These are phyloP conservation scores for Chaetothyriales sp. DNA, from an alignment of 2,329 filamentous ascomycete genomes.

Conservation along the genomic window DNA sequence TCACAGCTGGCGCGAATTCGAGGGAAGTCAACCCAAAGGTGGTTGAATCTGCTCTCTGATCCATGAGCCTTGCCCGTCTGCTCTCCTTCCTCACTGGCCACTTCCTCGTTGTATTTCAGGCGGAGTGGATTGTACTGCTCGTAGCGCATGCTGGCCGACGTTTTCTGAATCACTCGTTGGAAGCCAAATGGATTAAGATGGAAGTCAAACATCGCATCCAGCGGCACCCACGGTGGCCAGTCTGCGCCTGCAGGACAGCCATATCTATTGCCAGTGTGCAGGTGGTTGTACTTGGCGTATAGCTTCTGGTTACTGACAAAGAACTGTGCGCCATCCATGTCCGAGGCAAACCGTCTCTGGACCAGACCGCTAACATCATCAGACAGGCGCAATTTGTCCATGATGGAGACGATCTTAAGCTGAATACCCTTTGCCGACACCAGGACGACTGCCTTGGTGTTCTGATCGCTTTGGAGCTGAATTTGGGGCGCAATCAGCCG, in stretches of 20 bases:
- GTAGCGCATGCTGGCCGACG: conserved; percentile 82
- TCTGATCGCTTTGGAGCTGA: conserved; percentile 95
- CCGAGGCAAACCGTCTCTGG: conserved; percentile 80
- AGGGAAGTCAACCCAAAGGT: conserved; percentile 92
- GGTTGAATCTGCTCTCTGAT: conserved; percentile 72
- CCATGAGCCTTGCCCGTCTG: conserved; percentile 32
- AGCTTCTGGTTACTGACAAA: conserved; percentile 92
- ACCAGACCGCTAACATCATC: conserved; percentile 92
- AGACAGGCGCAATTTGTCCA: conserved; percentile 85
- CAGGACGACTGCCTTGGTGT: conserved; percentile 90
- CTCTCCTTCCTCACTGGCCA: conserved; percentile 37
- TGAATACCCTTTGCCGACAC: conserved; percentile 96
- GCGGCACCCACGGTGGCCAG: conserved; percentile 96
- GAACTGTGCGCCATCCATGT: conserved; percentile 96
- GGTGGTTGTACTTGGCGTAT: conserved; percentile 71
- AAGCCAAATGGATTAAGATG: conserved; percentile 91
- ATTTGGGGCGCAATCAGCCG: conserved; percentile 94
- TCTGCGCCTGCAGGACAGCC: conserved; percentile 69
- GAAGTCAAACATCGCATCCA: conserved; percentile 98
- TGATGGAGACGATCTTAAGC: conserved; percentile 90
- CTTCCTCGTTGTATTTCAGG: conserved; percentile 91
- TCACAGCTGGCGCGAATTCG: conserved; percentile 90
- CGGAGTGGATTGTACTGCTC: conserved; percentile 97
- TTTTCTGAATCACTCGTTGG: conserved; percentile 90
- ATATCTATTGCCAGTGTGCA: conserved; percentile 90